These are phyloP conservation scores for Cystoderma amianthinum DNA, from an alignment of 768 basidiomycete genomes.

Conservation along the genomic window DNA sequence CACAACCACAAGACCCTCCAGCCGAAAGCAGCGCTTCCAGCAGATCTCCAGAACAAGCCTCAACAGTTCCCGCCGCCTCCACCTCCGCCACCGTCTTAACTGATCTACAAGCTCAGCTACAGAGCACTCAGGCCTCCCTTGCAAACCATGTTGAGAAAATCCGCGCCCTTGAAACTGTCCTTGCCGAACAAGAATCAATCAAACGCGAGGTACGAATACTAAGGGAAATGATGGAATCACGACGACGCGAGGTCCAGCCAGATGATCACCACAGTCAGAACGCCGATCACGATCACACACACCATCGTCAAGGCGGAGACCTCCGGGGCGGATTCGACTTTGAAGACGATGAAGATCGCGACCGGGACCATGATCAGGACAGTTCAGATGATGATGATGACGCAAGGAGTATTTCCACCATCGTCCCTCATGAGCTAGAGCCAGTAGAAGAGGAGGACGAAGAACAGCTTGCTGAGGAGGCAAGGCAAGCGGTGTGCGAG, in stretches of 20 bases:
- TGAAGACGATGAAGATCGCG: conserved; percentile 24
- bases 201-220: conserved; percentile 71
- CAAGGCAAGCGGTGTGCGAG: conserved; percentile 13
- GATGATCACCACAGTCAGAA: too few species aligned
- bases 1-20: conserved; percentile 28
- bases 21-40: conserved; percentile 10
- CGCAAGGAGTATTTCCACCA: conserved; percentile 62
- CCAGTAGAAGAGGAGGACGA: conserved; percentile 74
- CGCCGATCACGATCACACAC: not conserved
- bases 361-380: conserved; percentile 21
- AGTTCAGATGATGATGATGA: conserved; percentile 65
- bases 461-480: conserved; percentile 31
- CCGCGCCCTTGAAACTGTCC: conserved; percentile 70
- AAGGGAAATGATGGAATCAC: conserved; percentile 65
- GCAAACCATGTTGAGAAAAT: conserved; percentile 77
- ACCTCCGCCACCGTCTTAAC: conserved; percentile 25
- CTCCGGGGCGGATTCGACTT: conserved; percentile 21
- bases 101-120: conserved; percentile 77
- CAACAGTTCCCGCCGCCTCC: conserved; percentile 13
- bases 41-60: conserved; percentile 4
- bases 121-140: conserved; percentile 77
- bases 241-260: conserved; percentile 36
- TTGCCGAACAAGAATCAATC: conserved; percentile 81
- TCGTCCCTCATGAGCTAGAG: conserved; percentile 63
- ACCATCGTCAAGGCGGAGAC: conserved; percentile 3